Percentiles rank a stretch among this genome's conserved stretches.
Conservation (phyloP, 306 rosid genomes). For the Casuarina equisetifolia region DNA sequence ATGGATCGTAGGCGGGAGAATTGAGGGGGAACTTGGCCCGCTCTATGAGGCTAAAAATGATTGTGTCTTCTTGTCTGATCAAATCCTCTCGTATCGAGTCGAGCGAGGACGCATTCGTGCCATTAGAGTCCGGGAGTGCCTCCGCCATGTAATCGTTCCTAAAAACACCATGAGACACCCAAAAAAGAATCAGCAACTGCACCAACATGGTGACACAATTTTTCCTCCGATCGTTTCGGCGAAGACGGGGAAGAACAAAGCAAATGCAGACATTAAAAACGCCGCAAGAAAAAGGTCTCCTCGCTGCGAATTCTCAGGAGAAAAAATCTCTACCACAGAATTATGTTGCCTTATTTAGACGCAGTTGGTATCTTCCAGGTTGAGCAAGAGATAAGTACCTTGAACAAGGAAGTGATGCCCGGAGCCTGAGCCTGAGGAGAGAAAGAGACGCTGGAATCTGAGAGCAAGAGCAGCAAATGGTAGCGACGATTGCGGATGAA, state of each 20-base stretch:
- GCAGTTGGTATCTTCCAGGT: background rate
- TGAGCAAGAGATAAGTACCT: too few species aligned
- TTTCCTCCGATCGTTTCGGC: background rate
- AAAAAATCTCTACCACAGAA: too few species aligned
- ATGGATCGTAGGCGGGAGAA: constrained; percentile 43
- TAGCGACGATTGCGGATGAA: too few species aligned
- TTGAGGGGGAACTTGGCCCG: constrained; percentile 71
- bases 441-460: too few species aligned
- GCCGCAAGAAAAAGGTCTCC: background rate
- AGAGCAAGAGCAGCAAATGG: too few species aligned
- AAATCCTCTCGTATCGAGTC: constrained; percentile 59
- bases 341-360: too few species aligned
- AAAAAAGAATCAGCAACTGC: constrained; percentile 29
- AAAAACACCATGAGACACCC: constrained; percentile 15
- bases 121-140: constrained; percentile 12
- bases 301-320: too few species aligned
- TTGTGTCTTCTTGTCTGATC: constrained; percentile 78
- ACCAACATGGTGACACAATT: constrained; percentile 21
- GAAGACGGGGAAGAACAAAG: background rate
- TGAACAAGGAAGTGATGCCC: too few species aligned
- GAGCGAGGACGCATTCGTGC: constrained; percentile 45
- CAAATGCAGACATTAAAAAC: background rate
- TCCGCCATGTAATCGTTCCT: constrained; percentile 34
- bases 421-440: too few species aligned
- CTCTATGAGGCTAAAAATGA: constrained; percentile 65